phyloP scores from a whole-genome alignment of 805 yeast genomes.

The Blastobotrys americana region DNA sequence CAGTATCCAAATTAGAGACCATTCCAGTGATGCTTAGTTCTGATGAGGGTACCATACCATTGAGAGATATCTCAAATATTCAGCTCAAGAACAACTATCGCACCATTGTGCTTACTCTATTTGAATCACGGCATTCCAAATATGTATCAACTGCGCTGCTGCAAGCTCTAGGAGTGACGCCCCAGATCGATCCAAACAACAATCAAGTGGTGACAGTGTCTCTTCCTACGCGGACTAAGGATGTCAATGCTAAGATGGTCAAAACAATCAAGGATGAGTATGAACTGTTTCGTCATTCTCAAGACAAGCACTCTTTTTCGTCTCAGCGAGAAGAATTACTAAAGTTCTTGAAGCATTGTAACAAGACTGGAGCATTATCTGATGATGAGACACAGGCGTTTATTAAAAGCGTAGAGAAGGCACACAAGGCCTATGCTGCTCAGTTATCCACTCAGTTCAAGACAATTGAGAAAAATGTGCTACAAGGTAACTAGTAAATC shows the following conservation, averaged over 20 bases:
- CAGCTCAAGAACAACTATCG: conserved; percentile 34
- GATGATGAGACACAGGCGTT: conserved; percentile 36
- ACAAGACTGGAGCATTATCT: conserved; percentile 49
- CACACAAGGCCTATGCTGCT: conserved; percentile 57
- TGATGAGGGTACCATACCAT: conserved; percentile 41
- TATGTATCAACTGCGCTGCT: conserved; percentile 63
- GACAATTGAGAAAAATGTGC: conserved; percentile 38
- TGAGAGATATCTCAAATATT: conserved; percentile 37
- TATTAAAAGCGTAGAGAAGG: conserved; percentile 55
- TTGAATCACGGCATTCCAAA: conserved; percentile 70
- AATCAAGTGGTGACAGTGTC: conserved; percentile 67
- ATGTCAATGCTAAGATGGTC: conserved; percentile 46
- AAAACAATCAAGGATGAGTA: conserved; percentile 58
- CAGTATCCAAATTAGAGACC: conserved; percentile 40
- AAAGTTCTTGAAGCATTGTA: conserved; percentile 45
- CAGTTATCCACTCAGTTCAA: conserved; percentile 52
- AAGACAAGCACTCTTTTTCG: conserved; percentile 44
- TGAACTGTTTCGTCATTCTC: conserved; percentile 54
- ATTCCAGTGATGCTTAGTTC: conserved; percentile 54
- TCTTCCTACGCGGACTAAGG: conserved; percentile 68
- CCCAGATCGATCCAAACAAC: conserved; percentile 66
- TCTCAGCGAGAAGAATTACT: conserved; percentile 52
- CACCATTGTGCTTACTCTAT: conserved; percentile 69
- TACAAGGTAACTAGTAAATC: neutral
- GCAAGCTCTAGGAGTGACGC: conserved; percentile 66